A percentile compares a stretch with the other conserved stretches of the same genome.
phyloP scores from a whole-genome alignment of 2,329 filamentous ascomycete species.

The Botrytis byssoidea region DNA sequence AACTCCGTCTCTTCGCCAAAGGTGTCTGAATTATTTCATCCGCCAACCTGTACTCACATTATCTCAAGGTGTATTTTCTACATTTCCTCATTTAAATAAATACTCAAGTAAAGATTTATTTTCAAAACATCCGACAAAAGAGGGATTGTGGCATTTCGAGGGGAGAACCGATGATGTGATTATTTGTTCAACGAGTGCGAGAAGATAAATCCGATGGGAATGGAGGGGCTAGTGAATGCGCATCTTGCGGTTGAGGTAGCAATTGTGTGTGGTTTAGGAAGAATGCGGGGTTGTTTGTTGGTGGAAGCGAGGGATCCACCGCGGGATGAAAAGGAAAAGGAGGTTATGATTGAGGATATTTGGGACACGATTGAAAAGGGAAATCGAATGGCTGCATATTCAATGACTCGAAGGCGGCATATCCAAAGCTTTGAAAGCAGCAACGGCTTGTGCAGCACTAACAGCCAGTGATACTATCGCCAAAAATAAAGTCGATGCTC shows the following conservation, averaged over 20 bases:
- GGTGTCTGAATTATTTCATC: no score
- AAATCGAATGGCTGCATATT: not conserved
- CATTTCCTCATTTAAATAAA: conserved; percentile 26
- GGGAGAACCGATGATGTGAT: conserved; percentile 45
- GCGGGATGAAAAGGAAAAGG: not conserved
- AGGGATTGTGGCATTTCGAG: conserved; percentile 40
- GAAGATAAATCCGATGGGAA: conserved; percentile 44
- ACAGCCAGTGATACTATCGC: no score
- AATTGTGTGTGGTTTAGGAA: not conserved
- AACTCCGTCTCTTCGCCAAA: not conserved
- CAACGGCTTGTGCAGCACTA: no score
- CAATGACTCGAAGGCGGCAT: no score
- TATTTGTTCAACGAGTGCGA: conserved; percentile 46
- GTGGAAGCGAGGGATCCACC: not conserved
- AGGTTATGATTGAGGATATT: not conserved
- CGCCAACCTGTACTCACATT: not conserved
- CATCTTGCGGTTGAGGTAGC: not conserved
- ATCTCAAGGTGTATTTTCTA: conserved; percentile 39
- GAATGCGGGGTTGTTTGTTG: not conserved
- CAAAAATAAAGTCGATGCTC: no score
- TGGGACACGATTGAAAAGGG: not conserved
- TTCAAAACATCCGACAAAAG: conserved; percentile 40
- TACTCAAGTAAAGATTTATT: conserved; percentile 41
- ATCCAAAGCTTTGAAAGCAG: no score
- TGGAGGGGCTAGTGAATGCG: not conserved